phyloP scores from a whole-genome alignment of 2,329 filamentous ascomycete genomes.

The Nemania diffusa region DNA sequence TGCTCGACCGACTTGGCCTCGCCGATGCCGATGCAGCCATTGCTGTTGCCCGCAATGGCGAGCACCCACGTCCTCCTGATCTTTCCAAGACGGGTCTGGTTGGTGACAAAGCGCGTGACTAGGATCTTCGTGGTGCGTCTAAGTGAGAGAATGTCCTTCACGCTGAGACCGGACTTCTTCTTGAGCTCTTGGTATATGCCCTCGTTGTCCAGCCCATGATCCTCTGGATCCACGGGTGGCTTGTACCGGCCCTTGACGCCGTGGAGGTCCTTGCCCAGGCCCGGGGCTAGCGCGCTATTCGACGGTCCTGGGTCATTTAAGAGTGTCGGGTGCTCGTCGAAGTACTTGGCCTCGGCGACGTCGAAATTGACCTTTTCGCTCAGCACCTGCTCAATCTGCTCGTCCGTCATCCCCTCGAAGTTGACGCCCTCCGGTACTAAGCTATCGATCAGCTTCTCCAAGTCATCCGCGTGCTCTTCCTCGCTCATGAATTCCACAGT shows the following conservation, averaged over 20 bases:
- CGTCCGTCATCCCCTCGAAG: conserved; percentile 61
- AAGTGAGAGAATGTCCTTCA: conserved; percentile 64
- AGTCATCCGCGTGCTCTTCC: conserved; percentile 70
- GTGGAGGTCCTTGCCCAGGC: conserved; percentile 62
- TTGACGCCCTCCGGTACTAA: conserved; percentile 57
- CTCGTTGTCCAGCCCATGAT: conserved; percentile 61
- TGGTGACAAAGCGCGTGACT: conserved; percentile 78
- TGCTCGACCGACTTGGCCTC: conserved; percentile 87
- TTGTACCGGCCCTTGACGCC: conserved; percentile 65
- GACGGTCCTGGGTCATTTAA: conserved; percentile 50
- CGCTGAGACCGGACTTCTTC: conserved; percentile 64
- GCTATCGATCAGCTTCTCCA: conserved; percentile 60
- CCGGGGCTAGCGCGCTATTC: conserved; percentile 59
- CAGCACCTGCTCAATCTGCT: conserved; percentile 56
- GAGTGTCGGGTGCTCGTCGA: conserved; percentile 50
- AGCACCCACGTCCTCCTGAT: conserved; percentile 80
- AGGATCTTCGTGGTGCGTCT: conserved; percentile 71
- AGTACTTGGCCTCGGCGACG: conserved; percentile 42
- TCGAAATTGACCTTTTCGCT: conserved; percentile 42
- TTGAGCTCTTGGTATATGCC: conserved; percentile 64
- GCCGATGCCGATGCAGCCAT: conserved; percentile 87
- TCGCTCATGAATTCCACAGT: conserved; percentile 69
- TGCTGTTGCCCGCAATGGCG: conserved; percentile 84
- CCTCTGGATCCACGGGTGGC: conserved; percentile 59
- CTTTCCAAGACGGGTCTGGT: conserved; percentile 97